phyloP scores from a whole-genome alignment of 1,284 basidiomycete genomes.

The Moesziomyces sp. region DNA sequence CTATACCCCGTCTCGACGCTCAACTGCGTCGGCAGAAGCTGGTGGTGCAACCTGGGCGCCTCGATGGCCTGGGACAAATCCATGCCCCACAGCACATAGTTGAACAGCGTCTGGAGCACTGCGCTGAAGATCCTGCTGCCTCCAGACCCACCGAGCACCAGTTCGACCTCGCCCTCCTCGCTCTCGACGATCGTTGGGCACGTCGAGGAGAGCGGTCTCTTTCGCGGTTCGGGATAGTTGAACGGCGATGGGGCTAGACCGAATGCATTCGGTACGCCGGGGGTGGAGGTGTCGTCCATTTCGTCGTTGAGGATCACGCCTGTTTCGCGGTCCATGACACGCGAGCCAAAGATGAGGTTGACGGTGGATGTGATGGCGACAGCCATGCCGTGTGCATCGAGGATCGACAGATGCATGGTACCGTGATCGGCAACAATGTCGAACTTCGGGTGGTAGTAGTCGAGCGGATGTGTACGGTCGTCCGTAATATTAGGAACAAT shows the following conservation, averaged over 20 bases:
- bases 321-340: conserved; percentile 50
- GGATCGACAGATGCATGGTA: conserved; percentile 69
- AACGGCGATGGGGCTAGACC: conserved; percentile 64
- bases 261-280: conserved; percentile 69
- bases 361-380: conserved; percentile 70
- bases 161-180: conserved; percentile 62
- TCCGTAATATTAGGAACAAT: conserved; percentile 65
- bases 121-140: conserved; percentile 74
- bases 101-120: conserved; percentile 82
- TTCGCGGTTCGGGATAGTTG: conserved; percentile 68
- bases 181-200: conserved; percentile 68
- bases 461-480: conserved; percentile 52
- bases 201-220: conserved; percentile 69
- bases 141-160: conserved; percentile 68
- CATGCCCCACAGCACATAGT: conserved; percentile 80
- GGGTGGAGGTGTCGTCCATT: conserved; percentile 70
- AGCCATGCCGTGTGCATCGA: conserved; percentile 68
- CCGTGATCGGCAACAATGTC: conserved; percentile 66
- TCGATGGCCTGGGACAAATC: conserved; percentile 85
- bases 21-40: conserved; percentile 69
- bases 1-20: conserved; percentile 55
- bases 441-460: conserved; percentile 68
- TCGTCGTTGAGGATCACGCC: conserved; percentile 67
- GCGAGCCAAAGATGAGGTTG: conserved; percentile 68
- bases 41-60: conserved; percentile 87